Percentiles rank a stretch among this genome's conserved stretches.
phyloP scores from a whole-genome alignment of 306 rosid species.

The Lathyrus oleraceus region DNA sequence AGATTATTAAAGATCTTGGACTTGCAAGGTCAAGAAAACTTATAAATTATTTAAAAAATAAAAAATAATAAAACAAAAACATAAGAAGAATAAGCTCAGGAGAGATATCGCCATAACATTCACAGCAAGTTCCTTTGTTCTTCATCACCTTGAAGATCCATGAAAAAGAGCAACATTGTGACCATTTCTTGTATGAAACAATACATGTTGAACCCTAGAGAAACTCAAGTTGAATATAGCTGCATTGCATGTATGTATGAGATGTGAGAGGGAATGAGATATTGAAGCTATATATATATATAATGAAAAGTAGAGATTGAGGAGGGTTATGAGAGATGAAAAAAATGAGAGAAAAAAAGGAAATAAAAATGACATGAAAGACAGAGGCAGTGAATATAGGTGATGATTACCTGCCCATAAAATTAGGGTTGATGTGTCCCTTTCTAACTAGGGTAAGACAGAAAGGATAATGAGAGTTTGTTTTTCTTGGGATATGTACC shows the following conservation, averaged over 20 bases:
- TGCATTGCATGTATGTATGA: constrained; percentile 29
- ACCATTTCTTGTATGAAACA: background rate
- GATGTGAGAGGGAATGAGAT: background rate
- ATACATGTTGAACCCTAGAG: no score
- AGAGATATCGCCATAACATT: constrained; percentile 72
- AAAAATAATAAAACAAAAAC: background rate
- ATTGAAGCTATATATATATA: constrained; percentile 34
- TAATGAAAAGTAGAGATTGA: constrained; percentile 27
- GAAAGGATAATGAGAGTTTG: constrained; percentile 67
- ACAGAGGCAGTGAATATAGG: constrained; percentile 43
- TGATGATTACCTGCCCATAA: constrained; percentile 56
- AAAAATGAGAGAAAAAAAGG: background rate
- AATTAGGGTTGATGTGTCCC: constrained; percentile 63
- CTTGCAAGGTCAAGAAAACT: constrained; percentile 99
- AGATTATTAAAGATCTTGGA: constrained; percentile 33
- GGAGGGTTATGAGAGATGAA: constrained; percentile 25
- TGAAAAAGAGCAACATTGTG: constrained; percentile 10
- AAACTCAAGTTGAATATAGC: constrained; percentile 23
- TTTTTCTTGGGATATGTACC: constrained; percentile 65
- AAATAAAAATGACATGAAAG: constrained; percentile 42
- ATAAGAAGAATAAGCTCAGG: constrained; percentile 78
- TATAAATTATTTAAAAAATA: constrained; percentile 40
- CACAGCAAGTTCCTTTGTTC: constrained; percentile 20
- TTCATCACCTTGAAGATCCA: constrained; percentile 20
- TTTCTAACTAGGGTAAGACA: constrained; percentile 57